phyloP scores from a whole-genome alignment of 2,329 filamentous ascomycete species.

The Nothomitra cinnamomea region DNA sequence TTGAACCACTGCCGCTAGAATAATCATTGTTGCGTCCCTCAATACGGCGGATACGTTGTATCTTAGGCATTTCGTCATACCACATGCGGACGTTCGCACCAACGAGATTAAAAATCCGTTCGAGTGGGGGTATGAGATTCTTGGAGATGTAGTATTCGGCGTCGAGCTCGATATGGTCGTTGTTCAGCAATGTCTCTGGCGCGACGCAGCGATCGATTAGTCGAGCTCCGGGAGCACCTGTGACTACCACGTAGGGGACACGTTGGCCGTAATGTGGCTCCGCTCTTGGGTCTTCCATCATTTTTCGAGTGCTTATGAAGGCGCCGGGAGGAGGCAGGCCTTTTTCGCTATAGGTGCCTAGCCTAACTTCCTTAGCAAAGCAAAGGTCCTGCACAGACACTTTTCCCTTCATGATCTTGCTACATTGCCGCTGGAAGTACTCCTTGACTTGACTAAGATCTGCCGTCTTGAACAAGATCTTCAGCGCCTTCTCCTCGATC shows the following conservation, averaged over 20 bases:
- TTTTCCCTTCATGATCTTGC: conserved; percentile 77
- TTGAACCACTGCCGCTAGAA: conserved; percentile 8
- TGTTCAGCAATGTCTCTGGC: conserved; percentile 64
- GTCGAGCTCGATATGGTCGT: conserved; percentile 66
- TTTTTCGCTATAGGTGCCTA: conserved; percentile 74
- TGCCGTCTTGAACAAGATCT: conserved; percentile 73
- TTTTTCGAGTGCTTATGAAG: conserved; percentile 68
- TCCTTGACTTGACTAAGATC: conserved; percentile 77
- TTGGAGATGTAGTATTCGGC: conserved; percentile 95
- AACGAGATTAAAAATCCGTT: conserved; percentile 91
- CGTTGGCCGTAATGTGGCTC: conserved; percentile 93
- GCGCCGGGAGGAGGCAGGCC: conserved; percentile 73
- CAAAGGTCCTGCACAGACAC: conserved; percentile 92
- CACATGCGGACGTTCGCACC: conserved; percentile 79
- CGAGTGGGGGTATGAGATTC: conserved; percentile 84
- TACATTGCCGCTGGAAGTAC: conserved; percentile 81
- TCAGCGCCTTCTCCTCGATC: conserved; percentile 83
- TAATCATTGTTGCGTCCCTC: conserved; percentile 22
- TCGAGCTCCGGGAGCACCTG: conserved; percentile 69
- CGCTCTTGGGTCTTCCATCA: conserved; percentile 69
- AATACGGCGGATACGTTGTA: conserved; percentile 57
- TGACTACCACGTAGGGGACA: conserved; percentile 84
- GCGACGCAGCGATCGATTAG: conserved; percentile 81
- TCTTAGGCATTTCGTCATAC: conserved; percentile 95
- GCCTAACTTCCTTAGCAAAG: conserved; percentile 79